Conservation (phyloP, 1,284 basidiomycete genomes). For the Sporisorium scitamineum region DNA sequence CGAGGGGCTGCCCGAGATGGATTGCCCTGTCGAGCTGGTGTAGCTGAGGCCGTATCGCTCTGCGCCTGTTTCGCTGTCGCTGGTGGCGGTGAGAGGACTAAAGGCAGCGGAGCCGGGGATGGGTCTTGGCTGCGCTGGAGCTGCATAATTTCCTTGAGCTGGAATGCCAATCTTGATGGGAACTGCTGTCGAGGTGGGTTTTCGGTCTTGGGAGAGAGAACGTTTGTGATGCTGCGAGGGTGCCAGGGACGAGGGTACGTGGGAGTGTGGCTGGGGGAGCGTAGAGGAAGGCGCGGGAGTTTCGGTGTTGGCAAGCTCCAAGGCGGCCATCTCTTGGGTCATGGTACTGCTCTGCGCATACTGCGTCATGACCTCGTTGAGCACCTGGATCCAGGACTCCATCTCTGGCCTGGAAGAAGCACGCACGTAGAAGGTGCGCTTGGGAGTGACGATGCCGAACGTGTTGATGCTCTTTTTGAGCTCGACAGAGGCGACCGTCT, state of each 20-base stretch:
- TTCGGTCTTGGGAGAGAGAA: conserved; percentile 42
- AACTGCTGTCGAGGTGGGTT: conserved; percentile 8
- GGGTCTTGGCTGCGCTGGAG: conserved; percentile 56
- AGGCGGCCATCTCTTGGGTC: conserved; percentile 55
- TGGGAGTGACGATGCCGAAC: conserved; percentile 91
- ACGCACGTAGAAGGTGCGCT: conserved; percentile 92
- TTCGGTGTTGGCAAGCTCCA: conserved; percentile 43
- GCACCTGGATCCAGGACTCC: conserved; percentile 83
- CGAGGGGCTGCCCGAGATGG: conserved; percentile 52
- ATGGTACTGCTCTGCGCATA: conserved; percentile 56
- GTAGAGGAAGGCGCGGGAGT: conserved; percentile 35
- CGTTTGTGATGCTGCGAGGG: conserved; percentile 20
- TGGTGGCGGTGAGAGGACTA: conserved; percentile 54
- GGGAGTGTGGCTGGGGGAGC: conserved; percentile 9
- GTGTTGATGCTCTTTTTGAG: conserved; percentile 90
- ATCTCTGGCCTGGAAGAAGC: conserved; percentile 80
- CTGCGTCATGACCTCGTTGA: conserved; percentile 81
- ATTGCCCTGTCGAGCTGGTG: conserved; percentile 52
- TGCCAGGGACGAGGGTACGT: neutral
- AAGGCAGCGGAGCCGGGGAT: conserved; percentile 49
- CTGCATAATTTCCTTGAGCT: conserved; percentile 32
- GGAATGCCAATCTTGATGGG: conserved; percentile 60
- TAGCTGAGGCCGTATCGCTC: conserved; percentile 61
- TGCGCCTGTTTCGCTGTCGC: conserved; percentile 55
- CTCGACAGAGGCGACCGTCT: conserved; percentile 86